Conservation (phyloP, 148 eudicot species). For the Rhododendron williamsianum region DNA sequence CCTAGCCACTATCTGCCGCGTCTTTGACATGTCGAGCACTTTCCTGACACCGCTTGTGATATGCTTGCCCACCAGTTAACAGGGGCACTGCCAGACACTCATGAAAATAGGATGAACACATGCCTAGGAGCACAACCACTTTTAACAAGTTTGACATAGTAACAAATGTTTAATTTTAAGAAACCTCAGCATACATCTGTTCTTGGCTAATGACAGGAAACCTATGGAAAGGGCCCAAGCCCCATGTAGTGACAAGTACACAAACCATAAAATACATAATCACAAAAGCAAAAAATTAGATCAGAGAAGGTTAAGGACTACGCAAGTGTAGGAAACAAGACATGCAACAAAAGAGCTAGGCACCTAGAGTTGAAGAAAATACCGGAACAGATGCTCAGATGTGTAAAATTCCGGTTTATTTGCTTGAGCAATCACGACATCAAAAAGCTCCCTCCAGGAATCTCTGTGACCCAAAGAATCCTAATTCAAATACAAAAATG, state of each 20-base stretch:
- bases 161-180: not conserved
- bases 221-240: not conserved
- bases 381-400: slow-evolving; percentile 98
- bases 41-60: not conserved
- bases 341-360: not conserved
- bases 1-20: not conserved
- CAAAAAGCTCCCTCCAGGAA: slow-evolving; percentile 97
- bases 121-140: not conserved
- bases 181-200: not conserved
- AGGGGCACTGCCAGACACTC: not conserved
- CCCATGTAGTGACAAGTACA: not conserved
- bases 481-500: slow-evolving; percentile 33
- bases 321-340: not conserved
- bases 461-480: slow-evolving; percentile 72
- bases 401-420: slow-evolving; percentile 96
- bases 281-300: not conserved
- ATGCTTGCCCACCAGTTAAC: not conserved
- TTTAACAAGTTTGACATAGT: not conserved
- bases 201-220: not conserved
- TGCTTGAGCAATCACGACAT: slow-evolving; percentile 98
- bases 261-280: not conserved
- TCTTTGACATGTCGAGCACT: not conserved
- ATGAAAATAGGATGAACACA: not conserved
- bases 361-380: slow-evolving; percentile 14
- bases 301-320: not conserved